phyloP scores from a whole-genome alignment of 2,329 filamentous ascomycete species.

The Penicillium nordicum region DNA sequence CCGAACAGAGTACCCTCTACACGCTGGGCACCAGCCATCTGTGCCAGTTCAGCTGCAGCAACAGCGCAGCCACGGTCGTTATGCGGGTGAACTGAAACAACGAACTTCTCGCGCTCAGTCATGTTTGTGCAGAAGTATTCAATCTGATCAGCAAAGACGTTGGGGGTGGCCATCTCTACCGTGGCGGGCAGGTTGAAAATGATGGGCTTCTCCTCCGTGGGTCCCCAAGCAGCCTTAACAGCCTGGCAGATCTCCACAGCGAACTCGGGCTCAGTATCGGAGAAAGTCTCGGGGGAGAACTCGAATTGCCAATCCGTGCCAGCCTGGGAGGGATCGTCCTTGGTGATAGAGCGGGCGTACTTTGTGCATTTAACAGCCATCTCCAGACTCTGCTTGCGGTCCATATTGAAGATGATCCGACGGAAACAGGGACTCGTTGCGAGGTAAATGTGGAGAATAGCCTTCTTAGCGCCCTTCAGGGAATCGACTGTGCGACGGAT shows the following conservation, averaged over 20 bases:
- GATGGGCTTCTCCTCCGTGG: conserved; percentile 72
- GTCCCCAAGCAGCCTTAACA: conserved; percentile 90
- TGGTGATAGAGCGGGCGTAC: conserved; percentile 84
- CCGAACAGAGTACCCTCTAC: conserved; percentile 93
- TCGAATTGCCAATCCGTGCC: conserved; percentile 56
- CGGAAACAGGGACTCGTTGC: conserved; percentile 96
- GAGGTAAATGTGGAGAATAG: conserved; percentile 91
- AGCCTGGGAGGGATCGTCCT: conserved; percentile 60
- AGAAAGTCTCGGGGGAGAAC: conserved; percentile 65
- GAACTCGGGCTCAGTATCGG: conserved; percentile 81
- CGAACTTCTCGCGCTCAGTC: conserved; percentile 77
- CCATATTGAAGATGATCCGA: conserved; percentile 82
- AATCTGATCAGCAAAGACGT: conserved; percentile 93
- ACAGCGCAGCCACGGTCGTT: conserved; percentile 90
- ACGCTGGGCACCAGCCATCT: conserved; percentile 93
- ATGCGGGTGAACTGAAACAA: conserved; percentile 87
- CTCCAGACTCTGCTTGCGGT: conserved; percentile 74
- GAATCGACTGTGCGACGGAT: conserved; percentile 87
- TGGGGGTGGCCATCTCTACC: conserved; percentile 90
- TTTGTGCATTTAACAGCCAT: conserved; percentile 82
- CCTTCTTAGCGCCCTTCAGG: conserved; percentile 84
- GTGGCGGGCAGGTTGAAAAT: conserved; percentile 98
- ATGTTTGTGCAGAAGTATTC: conserved; percentile 92
- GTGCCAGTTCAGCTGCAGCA: conserved; percentile 84
- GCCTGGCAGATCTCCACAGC: conserved; percentile 81